Percentiles rank a stretch among this genome's conserved stretches.
Conservation (phyloP, 495 filamentous ascomycete species). For the Aeminium ludgeri region DNA sequence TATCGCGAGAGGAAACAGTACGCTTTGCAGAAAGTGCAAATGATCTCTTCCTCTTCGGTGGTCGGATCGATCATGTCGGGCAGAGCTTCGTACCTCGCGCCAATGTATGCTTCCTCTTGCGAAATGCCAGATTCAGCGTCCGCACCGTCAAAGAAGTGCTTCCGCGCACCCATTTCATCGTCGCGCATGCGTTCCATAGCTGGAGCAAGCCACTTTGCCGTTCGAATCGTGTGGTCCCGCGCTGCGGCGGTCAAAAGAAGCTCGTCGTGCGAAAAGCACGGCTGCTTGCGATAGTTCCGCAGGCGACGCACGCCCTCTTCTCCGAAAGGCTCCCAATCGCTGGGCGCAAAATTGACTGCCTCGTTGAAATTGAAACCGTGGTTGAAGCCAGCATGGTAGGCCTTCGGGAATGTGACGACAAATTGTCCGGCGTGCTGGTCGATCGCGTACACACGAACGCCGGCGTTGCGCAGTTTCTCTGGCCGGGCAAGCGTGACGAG, state of each 20-base stretch:
- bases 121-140: constrained; percentile 7
- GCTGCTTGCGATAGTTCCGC: constrained; percentile 74
- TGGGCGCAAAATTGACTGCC: constrained; percentile 92
- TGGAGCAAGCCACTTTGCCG: constrained; percentile 84
- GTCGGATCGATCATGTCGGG: constrained; percentile 17
- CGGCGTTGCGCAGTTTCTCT: constrained; percentile 86
- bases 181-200: constrained; percentile 61
- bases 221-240: constrained; percentile 70
- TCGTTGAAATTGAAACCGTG: constrained; percentile 92
- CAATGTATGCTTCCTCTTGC: background rate
- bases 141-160: constrained; percentile 33
- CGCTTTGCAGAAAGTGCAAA: constrained; percentile 80
- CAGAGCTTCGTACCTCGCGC: constrained; percentile 5
- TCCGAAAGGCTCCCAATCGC: constrained; percentile 93
- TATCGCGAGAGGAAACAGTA: constrained; percentile 87
- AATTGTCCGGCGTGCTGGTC: constrained; percentile 89
- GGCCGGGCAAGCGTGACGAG: constrained; percentile 87
- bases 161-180: constrained; percentile 53
- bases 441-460: constrained; percentile 84
- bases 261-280: constrained; percentile 96
- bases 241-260: constrained; percentile 74
- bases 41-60: constrained; percentile 59
- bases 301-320: constrained; percentile 72
- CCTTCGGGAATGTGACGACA: constrained; percentile 54
- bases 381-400: constrained; percentile 37